Base-by-base conservation (phyloP, 108 stramenopile genomes). In the Cyclostephanos tholiformis region DNA sequence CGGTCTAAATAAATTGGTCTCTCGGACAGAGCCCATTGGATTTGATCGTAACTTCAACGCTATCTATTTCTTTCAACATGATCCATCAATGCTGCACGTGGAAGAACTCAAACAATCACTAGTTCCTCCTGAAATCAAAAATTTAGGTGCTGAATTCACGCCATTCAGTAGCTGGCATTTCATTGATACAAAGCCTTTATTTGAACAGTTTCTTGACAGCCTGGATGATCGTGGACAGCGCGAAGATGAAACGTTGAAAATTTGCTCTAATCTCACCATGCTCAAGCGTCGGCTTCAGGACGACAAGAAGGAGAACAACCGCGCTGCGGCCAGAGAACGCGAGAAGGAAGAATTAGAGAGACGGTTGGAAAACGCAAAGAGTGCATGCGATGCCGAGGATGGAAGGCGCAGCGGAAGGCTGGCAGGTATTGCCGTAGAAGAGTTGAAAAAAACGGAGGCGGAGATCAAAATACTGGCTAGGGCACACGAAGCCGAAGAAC, bases 141-240 rank as follows among this genome's bases (percentile, higher is more conserved):
- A 82, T 48, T 79, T 87, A 0, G 79, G 64, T 19, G 67, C 72
- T 11, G 43, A 73, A n/a, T 66, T 86, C 38, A 80, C 65, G 32
- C 75, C 86, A 26, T 65, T 77, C 43, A 80, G 75, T 32, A 83
- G 83, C 64, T 94, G 93, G 93, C 87, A 89, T 65, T 43, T 78
- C 20, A 89, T 94, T 68, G 88, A 91, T 53, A 85, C 83, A 7
- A 87, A 88, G 51, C 76, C 91, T 14, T 49, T 87, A 43, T 86
- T 91, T 67, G 87, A 94, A 16, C 69, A 77, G n/a, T 89, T 78
- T 60, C 72, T 83, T 6, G 67, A 71, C 27, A 85, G 86, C 44
- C 74, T 94, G 20, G 93, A 94, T 58, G 75, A 83, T 71, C 87
- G 91, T 30, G 93, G 93, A 17, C 79, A 75, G 30, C 89, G 93